Evolutionary conservation across 2,329 filamentous ascomycete genomes (phyloP).

Genomic region (Ophiostoma tasmaniense): DNA sequence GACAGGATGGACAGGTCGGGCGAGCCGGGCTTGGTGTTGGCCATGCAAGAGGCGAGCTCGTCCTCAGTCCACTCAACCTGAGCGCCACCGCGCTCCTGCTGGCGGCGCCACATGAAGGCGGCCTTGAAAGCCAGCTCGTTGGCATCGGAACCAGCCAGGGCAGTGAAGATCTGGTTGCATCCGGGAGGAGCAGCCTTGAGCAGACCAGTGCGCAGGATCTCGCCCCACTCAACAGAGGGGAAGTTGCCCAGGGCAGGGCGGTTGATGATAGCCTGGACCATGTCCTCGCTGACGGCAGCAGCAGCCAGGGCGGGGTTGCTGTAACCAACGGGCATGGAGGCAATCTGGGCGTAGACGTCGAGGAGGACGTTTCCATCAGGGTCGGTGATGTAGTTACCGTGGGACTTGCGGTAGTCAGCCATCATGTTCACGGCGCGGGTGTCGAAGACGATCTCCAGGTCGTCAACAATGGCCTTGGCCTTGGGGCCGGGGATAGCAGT

Average conservation of each 20-base stretch:
- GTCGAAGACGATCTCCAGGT: conserved; percentile 74
- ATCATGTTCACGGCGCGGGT: conserved; percentile 80
- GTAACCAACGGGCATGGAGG: conserved; percentile 86
- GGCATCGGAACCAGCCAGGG: conserved; percentile 80
- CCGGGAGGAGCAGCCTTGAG: conserved; percentile 77
- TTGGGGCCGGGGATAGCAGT: conserved; percentile 66
- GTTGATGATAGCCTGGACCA: conserved; percentile 76
- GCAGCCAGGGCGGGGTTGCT: conserved; percentile 72
- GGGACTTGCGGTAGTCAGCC: conserved; percentile 63
- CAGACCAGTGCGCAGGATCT: conserved; percentile 69
- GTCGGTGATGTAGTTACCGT: conserved; percentile 74
- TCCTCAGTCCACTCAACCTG: conserved; percentile 70
- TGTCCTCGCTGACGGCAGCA: conserved; percentile 65
- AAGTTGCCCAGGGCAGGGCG: conserved; percentile 86
- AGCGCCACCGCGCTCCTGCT: conserved; percentile 69
- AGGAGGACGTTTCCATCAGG: conserved; percentile 63
- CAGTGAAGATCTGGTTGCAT: conserved; percentile 82
- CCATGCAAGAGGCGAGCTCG: conserved; percentile 68
- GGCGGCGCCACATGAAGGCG: conserved; percentile 85
- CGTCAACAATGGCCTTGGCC: conserved; percentile 53
- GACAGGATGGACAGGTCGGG: conserved; percentile 75
- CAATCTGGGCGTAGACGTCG: conserved; percentile 85
- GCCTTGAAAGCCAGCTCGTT: conserved; percentile 95
- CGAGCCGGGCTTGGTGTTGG: conserved; percentile 68
- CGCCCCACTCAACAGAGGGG: conserved; percentile 74